A percentile compares a stretch with the other conserved stretches of the same genome.
phyloP scores from a whole-genome alignment of 106 monocot species.

The Acorus gramineus region DNA sequence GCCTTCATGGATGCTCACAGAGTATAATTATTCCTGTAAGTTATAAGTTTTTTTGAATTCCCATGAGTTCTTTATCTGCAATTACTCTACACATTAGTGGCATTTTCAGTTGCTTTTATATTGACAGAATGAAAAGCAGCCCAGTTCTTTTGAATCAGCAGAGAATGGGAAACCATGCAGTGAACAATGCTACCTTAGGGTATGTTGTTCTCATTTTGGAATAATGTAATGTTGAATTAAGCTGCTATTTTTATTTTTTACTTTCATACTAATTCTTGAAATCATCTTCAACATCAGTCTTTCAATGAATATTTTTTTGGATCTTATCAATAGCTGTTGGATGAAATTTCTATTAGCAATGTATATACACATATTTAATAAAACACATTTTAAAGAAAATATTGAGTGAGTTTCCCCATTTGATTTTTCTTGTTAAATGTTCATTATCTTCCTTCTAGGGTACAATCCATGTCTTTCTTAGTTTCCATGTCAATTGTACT shows the following conservation, averaged over 20 bases:
- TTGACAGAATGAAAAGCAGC: constrained; percentile 79
- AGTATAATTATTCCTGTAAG: constrained; percentile 68
- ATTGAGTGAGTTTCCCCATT: too few relatives aligned
- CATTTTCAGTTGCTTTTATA: constrained; percentile 20
- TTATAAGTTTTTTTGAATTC: constrained; percentile 7
- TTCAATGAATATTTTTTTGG: too few relatives aligned
- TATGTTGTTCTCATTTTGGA: constrained; percentile 14
- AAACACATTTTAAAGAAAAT: too few relatives aligned
- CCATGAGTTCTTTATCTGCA: neutral
- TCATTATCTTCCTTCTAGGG: too few relatives aligned
- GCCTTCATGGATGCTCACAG: constrained; percentile 93
- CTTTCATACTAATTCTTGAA: neutral
- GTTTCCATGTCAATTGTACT: too few relatives aligned
- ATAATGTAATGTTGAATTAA: neutral
- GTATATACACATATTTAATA: too few relatives aligned
- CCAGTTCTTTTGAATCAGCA: constrained; percentile 43
- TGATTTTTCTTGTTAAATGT: too few relatives aligned
- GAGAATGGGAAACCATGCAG: constrained; percentile 67
- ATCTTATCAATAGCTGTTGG: too few relatives aligned
- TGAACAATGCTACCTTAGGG: constrained; percentile 71
- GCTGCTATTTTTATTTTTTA: neutral
- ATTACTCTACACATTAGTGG: constrained; percentile 1
- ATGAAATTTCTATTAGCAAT: too few relatives aligned
- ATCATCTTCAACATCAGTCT: neutral
- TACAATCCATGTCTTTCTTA: too few relatives aligned